phyloP scores from a whole-genome alignment of 441 rosid species.

The Populus hybrid region DNA sequence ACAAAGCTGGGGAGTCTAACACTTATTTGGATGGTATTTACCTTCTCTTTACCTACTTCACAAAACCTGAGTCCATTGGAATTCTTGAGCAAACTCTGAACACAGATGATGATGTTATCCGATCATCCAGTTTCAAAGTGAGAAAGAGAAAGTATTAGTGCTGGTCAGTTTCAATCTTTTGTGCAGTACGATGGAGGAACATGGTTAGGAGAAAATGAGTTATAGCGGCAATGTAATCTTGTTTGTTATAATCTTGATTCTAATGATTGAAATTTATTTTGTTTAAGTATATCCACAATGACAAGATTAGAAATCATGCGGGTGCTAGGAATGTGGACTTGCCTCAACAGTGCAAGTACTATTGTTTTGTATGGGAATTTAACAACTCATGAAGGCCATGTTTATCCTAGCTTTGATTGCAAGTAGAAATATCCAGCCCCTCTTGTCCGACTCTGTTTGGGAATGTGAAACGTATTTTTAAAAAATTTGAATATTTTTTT shows the following conservation, averaged over 20 bases:
- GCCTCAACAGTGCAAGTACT: not conserved
- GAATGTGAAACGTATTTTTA: too few relatives aligned
- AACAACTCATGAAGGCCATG: not conserved
- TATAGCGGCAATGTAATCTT: not conserved
- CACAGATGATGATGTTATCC: slow-evolving; percentile 65
- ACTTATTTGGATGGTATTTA: slow-evolving; percentile 90
- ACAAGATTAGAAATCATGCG: not conserved
- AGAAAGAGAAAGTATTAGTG: slow-evolving; percentile 62
- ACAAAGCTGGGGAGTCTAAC: slow-evolving; percentile 83
- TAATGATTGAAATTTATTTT: not conserved
- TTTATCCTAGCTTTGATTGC: too few relatives aligned
- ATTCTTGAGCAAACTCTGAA: slow-evolving; percentile 47
- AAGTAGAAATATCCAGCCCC: not conserved
- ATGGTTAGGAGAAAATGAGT: slow-evolving; percentile 17
- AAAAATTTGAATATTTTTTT: too few relatives aligned
- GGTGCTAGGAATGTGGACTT: not conserved
- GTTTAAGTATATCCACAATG: not conserved
- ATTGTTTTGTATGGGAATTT: not conserved
- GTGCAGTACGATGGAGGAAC: slow-evolving; percentile 9
- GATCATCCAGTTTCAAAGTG: slow-evolving; percentile 66
- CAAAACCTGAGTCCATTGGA: slow-evolving; percentile 69
- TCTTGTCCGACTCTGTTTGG: too few relatives aligned
- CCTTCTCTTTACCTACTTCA: slow-evolving; percentile 87
- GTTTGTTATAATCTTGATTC: slow-evolving; percentile 3
- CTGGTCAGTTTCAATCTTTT: slow-evolving; percentile 3